Conservation (phyloP, 2,329 filamentous ascomycete genomes). For the Malbranchea zuffiana region DNA sequence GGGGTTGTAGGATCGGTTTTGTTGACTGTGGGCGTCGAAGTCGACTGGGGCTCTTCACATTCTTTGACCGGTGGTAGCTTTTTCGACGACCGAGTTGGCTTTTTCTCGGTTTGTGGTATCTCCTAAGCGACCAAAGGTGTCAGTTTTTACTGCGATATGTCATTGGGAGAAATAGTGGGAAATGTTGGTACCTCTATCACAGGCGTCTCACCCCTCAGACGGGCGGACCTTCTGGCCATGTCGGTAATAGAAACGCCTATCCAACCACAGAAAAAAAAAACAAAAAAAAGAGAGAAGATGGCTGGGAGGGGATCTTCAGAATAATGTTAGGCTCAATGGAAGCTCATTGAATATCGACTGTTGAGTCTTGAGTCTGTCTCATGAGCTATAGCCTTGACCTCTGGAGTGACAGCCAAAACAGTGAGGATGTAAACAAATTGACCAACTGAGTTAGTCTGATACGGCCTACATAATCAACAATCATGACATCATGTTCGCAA, state of each 20-base stretch:
- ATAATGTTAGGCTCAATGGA: too few species aligned
- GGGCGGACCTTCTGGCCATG: slow-evolving; percentile 30
- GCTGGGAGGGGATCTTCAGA: too few species aligned
- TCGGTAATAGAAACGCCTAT: slow-evolving; percentile 4
- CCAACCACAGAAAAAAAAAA: slow-evolving; percentile 2
- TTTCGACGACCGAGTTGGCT: slow-evolving; percentile 14
- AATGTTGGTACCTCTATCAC: slow-evolving; percentile 23
- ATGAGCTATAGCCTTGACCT: too few species aligned
- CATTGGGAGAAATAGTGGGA: too few species aligned
- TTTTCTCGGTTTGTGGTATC: slow-evolving; percentile 1
- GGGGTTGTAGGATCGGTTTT: slow-evolving; percentile 16
- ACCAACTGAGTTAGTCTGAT: too few species aligned
- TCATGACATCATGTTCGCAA: too few species aligned
- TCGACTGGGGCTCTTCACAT: slow-evolving; percentile 31
- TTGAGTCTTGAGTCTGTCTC: too few species aligned
- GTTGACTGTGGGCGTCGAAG: slow-evolving; percentile 21
- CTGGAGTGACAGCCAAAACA: too few species aligned
- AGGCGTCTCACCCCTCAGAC: slow-evolving; percentile 26
- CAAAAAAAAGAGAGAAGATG: neutral
- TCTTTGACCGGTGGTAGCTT: slow-evolving; percentile 39
- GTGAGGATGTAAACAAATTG: neutral
- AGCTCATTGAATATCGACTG: too few species aligned
- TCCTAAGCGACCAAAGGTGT: too few species aligned
- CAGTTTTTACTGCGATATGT: too few species aligned
- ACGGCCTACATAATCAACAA: too few species aligned